Percentiles rank a stretch among this genome's conserved stretches.
Evolutionary conservation across 2,329 filamentous ascomycete genomes (phyloP).

Genomic region (Epichloe coenophiala): DNA sequence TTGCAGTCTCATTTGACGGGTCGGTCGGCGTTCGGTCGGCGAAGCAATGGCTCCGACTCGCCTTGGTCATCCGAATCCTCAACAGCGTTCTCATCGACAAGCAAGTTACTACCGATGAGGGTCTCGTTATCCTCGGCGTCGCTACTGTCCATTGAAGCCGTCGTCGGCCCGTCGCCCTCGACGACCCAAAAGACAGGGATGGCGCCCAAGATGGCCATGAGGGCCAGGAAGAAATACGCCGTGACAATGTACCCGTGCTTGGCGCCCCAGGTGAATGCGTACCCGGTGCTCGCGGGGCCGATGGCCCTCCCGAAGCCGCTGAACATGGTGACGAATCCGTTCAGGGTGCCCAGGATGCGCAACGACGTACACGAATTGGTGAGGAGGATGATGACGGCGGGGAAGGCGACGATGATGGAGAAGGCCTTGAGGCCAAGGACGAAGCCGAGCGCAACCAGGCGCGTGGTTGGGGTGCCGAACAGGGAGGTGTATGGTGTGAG

Average conservation of each 20-base stretch:
- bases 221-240: constrained; percentile 68
- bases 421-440: constrained; percentile 65
- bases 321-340: constrained; percentile 77
- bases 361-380: constrained; percentile 75
- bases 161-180: constrained; percentile 60
- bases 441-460: constrained; percentile 47
- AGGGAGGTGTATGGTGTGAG: constrained; percentile 72
- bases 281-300: constrained; percentile 64
- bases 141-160: constrained; percentile 15
- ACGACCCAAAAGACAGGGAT: constrained; percentile 62
- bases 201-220: constrained; percentile 49
- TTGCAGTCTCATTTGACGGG: neutral
- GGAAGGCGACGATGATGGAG: constrained; percentile 72
- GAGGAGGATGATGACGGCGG: constrained; percentile 76
- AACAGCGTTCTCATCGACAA: constrained; percentile 12
- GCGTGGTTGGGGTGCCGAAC: constrained; percentile 29
- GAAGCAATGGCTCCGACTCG: constrained; percentile 10
- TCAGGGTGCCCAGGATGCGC: constrained; percentile 67
- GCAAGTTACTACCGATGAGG: constrained; percentile 9
- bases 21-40: neutral
- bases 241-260: constrained; percentile 62
- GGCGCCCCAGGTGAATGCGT: constrained; percentile 63
- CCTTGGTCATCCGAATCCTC: constrained; percentile 7
- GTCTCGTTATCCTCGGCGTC: constrained; percentile 19
- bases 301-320: constrained; percentile 66